Conservation (phyloP, 2,329 filamentous ascomycete genomes). For the Colletotrichum sidae region DNA sequence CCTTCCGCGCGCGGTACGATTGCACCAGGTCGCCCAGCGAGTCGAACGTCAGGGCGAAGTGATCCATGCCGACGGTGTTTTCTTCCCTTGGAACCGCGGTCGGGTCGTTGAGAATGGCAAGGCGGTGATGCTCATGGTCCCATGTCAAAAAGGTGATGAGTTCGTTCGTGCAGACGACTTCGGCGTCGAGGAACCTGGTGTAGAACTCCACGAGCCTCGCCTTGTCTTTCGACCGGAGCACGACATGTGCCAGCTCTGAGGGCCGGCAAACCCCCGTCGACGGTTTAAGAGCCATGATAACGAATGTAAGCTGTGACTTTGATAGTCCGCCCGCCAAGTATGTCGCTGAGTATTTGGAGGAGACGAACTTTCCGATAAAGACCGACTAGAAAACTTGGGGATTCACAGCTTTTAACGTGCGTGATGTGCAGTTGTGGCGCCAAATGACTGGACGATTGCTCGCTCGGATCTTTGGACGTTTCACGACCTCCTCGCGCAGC, state of each 20-base stretch:
- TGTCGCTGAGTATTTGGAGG: no score
- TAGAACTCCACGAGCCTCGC: constrained; percentile 49
- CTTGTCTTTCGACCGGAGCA: constrained; percentile 18
- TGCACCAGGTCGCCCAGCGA: constrained; percentile 48
- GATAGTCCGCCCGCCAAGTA: no score
- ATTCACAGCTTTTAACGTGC: neutral
- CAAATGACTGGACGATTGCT: neutral
- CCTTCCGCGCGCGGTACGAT: constrained; percentile 51
- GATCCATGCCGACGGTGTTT: constrained; percentile 49
- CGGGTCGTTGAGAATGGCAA: constrained; percentile 52
- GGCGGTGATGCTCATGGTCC: constrained; percentile 61
- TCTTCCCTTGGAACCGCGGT: constrained; percentile 39
- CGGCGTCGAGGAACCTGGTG: constrained; percentile 49
- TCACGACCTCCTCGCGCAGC: constrained; percentile 2
- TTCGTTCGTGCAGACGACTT: constrained; percentile 41
- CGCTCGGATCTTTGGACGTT: constrained; percentile 5
- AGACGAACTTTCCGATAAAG: no score
- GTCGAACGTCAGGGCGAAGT: constrained; percentile 55
- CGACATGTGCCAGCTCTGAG: constrained; percentile 29
- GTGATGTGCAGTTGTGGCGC: constrained; percentile 7
- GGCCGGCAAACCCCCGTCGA: constrained; percentile 14
- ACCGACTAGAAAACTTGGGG: no score
- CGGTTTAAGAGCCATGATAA: constrained; percentile 15
- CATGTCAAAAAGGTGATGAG: constrained; percentile 53
- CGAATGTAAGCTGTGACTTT: neutral